phyloP scores from a whole-genome alignment of 331 rosid genomes.

The Stylosanthes scabra region DNA sequence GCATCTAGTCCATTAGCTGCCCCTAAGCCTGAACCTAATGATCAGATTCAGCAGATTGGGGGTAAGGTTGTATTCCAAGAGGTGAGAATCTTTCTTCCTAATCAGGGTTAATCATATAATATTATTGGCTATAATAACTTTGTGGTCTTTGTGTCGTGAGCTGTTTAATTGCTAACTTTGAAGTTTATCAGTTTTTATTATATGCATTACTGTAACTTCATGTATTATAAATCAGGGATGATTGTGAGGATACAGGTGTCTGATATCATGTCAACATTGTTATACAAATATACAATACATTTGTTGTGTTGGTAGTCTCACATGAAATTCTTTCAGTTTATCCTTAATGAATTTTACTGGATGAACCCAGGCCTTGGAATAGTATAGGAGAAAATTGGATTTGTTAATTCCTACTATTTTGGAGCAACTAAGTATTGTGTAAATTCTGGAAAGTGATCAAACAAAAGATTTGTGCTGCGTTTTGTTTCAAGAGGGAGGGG shows the following conservation, averaged over 20 bases:
- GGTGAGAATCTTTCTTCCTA: constrained; percentile 49
- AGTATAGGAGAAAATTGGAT: no score
- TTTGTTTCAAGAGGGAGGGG: no score
- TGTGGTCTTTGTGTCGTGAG: constrained; percentile 24
- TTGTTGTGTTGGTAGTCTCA: background rate
- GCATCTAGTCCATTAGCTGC: constrained; percentile 97
- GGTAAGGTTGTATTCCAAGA: constrained; percentile 62
- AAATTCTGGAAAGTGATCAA: no score
- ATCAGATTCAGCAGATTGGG: constrained; percentile 72
- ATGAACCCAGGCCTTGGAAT: no score
- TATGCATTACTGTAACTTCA: constrained; percentile 23
- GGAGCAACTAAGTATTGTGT: no score
- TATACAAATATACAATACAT: background rate
- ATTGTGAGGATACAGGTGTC: constrained; percentile 10
- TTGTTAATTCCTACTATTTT: no score
- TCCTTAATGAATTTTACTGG: no score
- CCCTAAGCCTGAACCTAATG: constrained; percentile 90
- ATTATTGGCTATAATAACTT: background rate
- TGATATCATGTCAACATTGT: background rate
- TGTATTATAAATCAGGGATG: constrained; percentile 10
- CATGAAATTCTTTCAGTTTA: no score
- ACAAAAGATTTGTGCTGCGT: no score
- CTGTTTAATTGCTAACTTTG: constrained; percentile 19
- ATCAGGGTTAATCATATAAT: background rate
- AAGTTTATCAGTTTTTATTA: constrained; percentile 12